phyloP scores from a whole-genome alignment of 768 basidiomycete species.

The Suillus bovinus region DNA sequence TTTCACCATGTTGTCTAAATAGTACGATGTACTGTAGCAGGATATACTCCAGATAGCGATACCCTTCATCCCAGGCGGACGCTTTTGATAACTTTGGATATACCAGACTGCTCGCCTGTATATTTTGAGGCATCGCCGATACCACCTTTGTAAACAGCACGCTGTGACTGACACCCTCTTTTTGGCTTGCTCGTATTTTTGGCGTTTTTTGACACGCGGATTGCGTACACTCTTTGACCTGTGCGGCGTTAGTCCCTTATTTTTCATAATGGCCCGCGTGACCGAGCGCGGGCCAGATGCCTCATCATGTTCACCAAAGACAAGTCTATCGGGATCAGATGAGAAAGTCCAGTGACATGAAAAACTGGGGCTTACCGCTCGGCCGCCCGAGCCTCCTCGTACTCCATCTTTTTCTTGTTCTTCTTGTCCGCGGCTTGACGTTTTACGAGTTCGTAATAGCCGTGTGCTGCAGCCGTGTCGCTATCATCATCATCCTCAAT shows the following conservation, averaged over 20 bases:
- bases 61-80: constrained; percentile 56
- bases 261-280: constrained; percentile 88
- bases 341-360: constrained; percentile 6
- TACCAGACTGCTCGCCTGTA: constrained; percentile 91
- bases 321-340: constrained; percentile 27
- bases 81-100: constrained; percentile 88
- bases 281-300: constrained; percentile 80
- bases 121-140: constrained; percentile 72
- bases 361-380: constrained; percentile 48
- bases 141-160: constrained; percentile 92
- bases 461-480: constrained; percentile 55
- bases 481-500: constrained; percentile 43
- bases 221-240: constrained; percentile 91
- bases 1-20: constrained; percentile 9
- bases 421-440: constrained; percentile 69
- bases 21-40: constrained; percentile 6
- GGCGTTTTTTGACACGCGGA: constrained; percentile 95
- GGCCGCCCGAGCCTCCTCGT: constrained; percentile 63
- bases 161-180: constrained; percentile 87
- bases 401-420: constrained; percentile 76
- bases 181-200: constrained; percentile 93
- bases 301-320: constrained; percentile 36
- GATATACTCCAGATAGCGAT: constrained; percentile 3
- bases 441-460: constrained; percentile 92
- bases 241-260: constrained; percentile 91